A percentile compares a stretch with the other conserved stretches of the same genome.
Conservation (phyloP, 2,329 filamentous ascomycete genomes). For the Sphaceloma murrayae region DNA sequence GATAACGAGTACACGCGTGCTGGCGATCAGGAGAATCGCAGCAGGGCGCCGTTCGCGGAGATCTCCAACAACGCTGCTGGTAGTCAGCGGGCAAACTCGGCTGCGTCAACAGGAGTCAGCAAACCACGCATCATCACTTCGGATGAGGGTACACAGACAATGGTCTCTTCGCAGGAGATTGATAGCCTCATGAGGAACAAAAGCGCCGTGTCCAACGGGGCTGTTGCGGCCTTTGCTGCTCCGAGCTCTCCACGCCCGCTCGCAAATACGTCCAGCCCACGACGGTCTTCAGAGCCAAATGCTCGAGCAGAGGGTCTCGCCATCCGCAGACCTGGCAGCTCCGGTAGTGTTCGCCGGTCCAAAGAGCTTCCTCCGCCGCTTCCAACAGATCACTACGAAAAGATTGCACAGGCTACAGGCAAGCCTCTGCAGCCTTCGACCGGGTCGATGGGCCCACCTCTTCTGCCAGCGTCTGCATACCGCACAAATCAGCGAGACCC, state of each 20-base stretch:
- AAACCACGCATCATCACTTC: slow-evolving; percentile 20
- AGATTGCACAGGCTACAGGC: slow-evolving; percentile 67
- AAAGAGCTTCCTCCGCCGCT: slow-evolving; percentile 55
- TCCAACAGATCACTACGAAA: slow-evolving; percentile 71
- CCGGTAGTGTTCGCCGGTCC: slow-evolving; percentile 54
- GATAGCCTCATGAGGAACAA: slow-evolving; percentile 62
- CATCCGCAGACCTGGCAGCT: slow-evolving; percentile 57
- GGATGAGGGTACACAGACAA: slow-evolving; percentile 73
- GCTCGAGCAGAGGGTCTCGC: slow-evolving; percentile 12
- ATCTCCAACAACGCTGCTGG: slow-evolving; percentile 19
- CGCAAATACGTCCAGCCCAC: slow-evolving; percentile 19
- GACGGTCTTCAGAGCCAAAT: slow-evolving; percentile 18
- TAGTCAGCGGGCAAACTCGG: slow-evolving; percentile 6
- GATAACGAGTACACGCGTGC: slow-evolving; percentile 18
- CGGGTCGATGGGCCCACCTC: slow-evolving; percentile 70
- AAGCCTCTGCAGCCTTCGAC: slow-evolving; percentile 30
- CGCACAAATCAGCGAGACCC: slow-evolving; percentile 30
- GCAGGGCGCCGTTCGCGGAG: slow-evolving; percentile 18
- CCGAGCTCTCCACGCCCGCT: slow-evolving; percentile 21
- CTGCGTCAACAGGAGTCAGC: neutral
- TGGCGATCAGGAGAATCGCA: neutral
- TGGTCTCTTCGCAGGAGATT: slow-evolving; percentile 71
- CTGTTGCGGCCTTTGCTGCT: slow-evolving; percentile 23
- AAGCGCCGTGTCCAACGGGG: slow-evolving; percentile 20
- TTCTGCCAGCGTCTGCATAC: slow-evolving; percentile 68